Percentiles rank a stretch among this genome's conserved stretches.
phyloP scores from a whole-genome alignment of 306 rosid species.

The Cucurbita moschata region DNA sequence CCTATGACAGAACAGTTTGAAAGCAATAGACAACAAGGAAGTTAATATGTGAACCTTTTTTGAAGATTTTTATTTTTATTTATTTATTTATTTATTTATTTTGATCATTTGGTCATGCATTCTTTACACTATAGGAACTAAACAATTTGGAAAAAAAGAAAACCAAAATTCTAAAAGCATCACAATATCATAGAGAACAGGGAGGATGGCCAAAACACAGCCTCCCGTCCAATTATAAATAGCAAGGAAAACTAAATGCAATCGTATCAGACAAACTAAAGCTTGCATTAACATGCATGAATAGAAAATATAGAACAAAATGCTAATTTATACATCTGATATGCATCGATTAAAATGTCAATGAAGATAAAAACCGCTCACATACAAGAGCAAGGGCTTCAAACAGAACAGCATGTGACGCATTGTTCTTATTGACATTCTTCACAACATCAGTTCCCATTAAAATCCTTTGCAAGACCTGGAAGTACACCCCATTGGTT shows the following conservation, averaged over 20 bases:
- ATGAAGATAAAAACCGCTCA: not conserved
- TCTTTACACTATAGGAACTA: not conserved
- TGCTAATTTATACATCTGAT: not conserved
- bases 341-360: not conserved
- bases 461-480: slow-evolving; percentile 94
- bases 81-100: too few species aligned
- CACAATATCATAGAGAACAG: not conserved
- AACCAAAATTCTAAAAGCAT: not conserved
- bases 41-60: not conserved
- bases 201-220: not conserved
- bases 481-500: slow-evolving; percentile 30
- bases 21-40: not conserved
- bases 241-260: not conserved
- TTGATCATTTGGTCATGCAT: not conserved
- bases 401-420: slow-evolving; percentile 98
- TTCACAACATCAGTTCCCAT: slow-evolving; percentile 99
- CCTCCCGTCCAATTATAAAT: not conserved
- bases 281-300: not conserved
- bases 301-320: not conserved
- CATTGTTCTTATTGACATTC: slow-evolving; percentile 96
- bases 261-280: not conserved
- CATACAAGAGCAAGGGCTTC: slow-evolving; percentile 99
- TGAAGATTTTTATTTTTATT: not conserved
- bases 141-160: not conserved
- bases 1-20: slow-evolving; percentile 32